Conservation (phyloP, 108 stramenopile genomes). For the Skeletonema grethae region DNA sequence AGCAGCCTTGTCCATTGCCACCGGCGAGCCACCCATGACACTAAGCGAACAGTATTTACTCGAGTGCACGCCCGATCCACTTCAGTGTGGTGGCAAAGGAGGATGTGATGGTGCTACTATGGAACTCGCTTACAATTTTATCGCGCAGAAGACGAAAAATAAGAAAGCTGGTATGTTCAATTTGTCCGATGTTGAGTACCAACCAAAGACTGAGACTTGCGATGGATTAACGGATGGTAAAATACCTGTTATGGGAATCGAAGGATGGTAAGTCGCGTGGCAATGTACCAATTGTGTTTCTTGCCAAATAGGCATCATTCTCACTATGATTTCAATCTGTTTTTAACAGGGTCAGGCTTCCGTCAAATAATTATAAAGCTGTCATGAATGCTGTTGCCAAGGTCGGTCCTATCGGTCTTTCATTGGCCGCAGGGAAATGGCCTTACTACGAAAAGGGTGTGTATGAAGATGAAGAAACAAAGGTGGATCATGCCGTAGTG, state of each 20-base stretch:
- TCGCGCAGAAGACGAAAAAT: constrained; percentile 40
- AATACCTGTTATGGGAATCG: constrained; percentile 68
- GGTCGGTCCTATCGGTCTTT: constrained; percentile 74
- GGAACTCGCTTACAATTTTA: constrained; percentile 78
- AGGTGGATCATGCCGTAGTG: constrained; percentile 85
- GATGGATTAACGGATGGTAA: constrained; percentile 22
- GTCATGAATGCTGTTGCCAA: constrained; percentile 85
- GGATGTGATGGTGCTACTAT: constrained; percentile 71
- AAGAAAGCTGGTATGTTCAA: constrained; percentile 36
- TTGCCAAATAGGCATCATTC: neutral
- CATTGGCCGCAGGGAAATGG: constrained; percentile 76
- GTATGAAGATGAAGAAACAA: constrained; percentile 38
- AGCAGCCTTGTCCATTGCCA: constrained; percentile 75
- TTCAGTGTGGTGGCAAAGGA: constrained; percentile 80
- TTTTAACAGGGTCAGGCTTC: constrained; percentile 36
- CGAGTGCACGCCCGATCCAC: constrained; percentile 76
- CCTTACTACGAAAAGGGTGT: constrained; percentile 61
- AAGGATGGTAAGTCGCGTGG: constrained; percentile 50
- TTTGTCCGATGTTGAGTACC: constrained; percentile 29
- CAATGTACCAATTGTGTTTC: neutral
- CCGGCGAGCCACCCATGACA: constrained; percentile 56
- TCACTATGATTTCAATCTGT: neutral
- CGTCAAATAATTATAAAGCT: constrained; percentile 74
- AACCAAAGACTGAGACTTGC: neutral
- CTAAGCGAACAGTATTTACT: constrained; percentile 78